Evolutionary conservation across 2,329 filamentous ascomycete species (phyloP).

Genomic region (Triangularia setosa): DNA sequence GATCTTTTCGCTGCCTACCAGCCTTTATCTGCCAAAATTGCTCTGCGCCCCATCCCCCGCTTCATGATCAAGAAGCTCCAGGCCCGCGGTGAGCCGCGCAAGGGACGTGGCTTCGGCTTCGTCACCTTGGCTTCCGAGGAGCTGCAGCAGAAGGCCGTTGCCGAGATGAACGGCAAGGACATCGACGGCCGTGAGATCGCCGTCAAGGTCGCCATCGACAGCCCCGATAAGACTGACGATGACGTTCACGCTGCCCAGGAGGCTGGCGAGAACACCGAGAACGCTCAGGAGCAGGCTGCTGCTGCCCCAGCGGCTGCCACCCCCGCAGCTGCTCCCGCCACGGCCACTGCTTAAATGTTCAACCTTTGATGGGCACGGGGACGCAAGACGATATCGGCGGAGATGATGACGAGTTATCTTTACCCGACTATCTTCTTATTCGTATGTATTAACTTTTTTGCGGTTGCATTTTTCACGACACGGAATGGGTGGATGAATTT

Average conservation of each 20-base stretch:
- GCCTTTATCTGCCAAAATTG: conserved; percentile 95
- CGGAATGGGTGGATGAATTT: conserved; percentile 28
- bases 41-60: conserved; percentile 93
- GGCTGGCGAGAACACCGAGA: conserved; percentile 39
- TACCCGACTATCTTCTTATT: conserved; percentile 24
- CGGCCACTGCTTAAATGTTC: conserved; percentile 21
- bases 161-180: conserved; percentile 99
- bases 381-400: conserved; percentile 9
- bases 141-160: conserved; percentile 92
- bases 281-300: conserved; percentile 30
- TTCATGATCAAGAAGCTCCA: conserved; percentile 99
- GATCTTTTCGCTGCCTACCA: conserved; percentile 93
- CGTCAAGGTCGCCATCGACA: conserved; percentile 99
- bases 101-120: conserved; percentile 98
- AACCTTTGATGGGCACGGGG: conserved; percentile 23
- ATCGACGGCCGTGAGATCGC: conserved; percentile 98
- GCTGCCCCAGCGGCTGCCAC: conserved; percentile 27
- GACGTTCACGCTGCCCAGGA: conserved; percentile 61
- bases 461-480: conserved; percentile 31
- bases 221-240: conserved; percentile 91
- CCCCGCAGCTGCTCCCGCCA: conserved; percentile 28
- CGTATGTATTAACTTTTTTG: conserved; percentile 32
- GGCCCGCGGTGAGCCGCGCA: conserved; percentile 94
- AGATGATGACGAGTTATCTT: conserved; percentile 19
- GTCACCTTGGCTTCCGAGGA: conserved; percentile 95